Base-by-base conservation (phyloP, 1,284 basidiomycete species). In the Inonotus obliquus region DNA sequence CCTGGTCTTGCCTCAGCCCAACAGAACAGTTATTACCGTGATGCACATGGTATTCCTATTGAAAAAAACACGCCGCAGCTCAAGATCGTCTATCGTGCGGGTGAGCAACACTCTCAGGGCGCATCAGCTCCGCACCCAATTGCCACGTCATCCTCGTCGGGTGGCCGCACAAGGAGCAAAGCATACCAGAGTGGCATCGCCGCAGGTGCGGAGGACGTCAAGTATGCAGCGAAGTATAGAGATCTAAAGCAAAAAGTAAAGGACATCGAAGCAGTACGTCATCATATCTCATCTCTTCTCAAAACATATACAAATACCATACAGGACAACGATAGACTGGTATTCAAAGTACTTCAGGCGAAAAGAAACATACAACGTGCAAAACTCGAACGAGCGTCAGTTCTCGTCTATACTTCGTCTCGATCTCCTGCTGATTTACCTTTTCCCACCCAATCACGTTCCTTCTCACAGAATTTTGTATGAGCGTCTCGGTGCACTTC, bases 221-320 rank as follows among this genome's bases (percentile, higher is more conserved):
- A 94, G 75, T 96, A 96, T 73, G 85, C 91, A 64, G 81, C 82
- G 69, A 96, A 96, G 76, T 95, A 94, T 79, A 92, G 87, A 73
- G 92, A 96, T 64, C 79, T 96, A 67, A 95, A 93, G 73, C 83
- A 84, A 72, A 95, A 94, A 77, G 90, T 95, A 59, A 86, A 86
- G 72, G 91, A 94, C 74, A 91, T 96, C 65, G 93, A 96, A 75
- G 75, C 81, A 55, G 92, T 92, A 67, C 67, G 85, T 80, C 54
- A 51, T 17, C 32, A 23, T 53, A 45, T 29, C 54, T 54, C 37
- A 60, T n/a, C 53, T 61, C 47, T 64, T 44, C 39, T 49, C 63
- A 35, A 23, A 19, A n/a, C 54, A 9, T 56, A 53, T 44, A 29
- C 57, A 61, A 47, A 53, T 2, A 52, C 29, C 49, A 51, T 65